Percentiles rank a stretch among this genome's conserved stretches.
Evolutionary conservation across 371 early-diverging fungal genomes (phyloP).

Genomic region (Batrachochytrium dendrobatidis): DNA sequence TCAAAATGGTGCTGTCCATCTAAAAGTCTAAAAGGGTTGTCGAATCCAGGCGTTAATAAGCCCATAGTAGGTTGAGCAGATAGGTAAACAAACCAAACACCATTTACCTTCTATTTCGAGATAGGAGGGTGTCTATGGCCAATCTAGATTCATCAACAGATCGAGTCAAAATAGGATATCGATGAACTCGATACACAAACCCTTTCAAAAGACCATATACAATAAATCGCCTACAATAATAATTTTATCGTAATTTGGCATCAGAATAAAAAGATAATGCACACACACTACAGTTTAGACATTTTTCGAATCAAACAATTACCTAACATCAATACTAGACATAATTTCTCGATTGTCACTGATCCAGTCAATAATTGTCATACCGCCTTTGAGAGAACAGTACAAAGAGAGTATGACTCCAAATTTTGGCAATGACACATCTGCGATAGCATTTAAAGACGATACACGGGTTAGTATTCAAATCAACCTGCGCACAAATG

Average conservation of each 20-base stretch:
- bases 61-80: background rate
- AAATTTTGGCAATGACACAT: conserved; percentile 37
- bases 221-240: conserved; percentile 59
- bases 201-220: conserved; percentile 76
- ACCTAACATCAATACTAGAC: conserved; percentile 69
- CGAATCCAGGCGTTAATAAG: background rate
- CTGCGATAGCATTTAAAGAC: conserved; percentile 2
- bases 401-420: conserved; percentile 63
- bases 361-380: conserved; percentile 67
- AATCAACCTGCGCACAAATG: background rate
- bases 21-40: conserved; percentile 27
- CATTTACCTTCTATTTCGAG: conserved; percentile 16
- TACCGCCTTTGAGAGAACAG: conserved; percentile 63
- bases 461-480: background rate
- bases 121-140: background rate
- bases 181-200: conserved; percentile 70
- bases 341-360: conserved; percentile 56
- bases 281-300: background rate
- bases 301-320: conserved; percentile 6
- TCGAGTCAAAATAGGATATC: conserved; percentile 56
- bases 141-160: background rate
- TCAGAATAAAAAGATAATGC: background rate
- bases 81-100: conserved; percentile 3
- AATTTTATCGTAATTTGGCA: background rate
- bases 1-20: conserved; percentile 69